Conservation (phyloP, 1,284 basidiomycete genomes). For the Rhodotorula sp. region DNA sequence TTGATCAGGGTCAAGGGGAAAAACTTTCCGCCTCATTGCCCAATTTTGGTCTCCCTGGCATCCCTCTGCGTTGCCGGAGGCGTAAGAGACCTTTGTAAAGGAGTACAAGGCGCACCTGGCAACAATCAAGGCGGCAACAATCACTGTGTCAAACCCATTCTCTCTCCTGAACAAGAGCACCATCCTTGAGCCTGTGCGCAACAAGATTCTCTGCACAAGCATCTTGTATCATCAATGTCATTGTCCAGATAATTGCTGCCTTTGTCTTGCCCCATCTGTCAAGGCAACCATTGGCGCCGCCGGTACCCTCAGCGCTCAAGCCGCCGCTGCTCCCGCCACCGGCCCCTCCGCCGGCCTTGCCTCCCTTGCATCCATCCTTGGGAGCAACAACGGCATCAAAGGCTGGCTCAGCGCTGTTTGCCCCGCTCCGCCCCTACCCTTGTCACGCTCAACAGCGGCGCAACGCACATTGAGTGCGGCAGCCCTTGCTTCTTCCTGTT, state of each 20-base stretch:
- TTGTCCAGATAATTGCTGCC: background rate
- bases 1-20: background rate
- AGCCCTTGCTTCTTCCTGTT: background rate
- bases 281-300: background rate
- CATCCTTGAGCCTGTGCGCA: slow-evolving; percentile 6
- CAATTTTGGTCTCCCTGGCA: background rate
- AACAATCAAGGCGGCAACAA: background rate
- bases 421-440: background rate
- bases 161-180: background rate
- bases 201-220: slow-evolving; percentile 16
- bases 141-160: background rate
- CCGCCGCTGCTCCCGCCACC: background rate
- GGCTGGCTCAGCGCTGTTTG: background rate
- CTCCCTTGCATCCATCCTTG: background rate
- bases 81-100: slow-evolving; percentile 4
- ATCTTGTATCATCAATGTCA: background rate
- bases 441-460: background rate
- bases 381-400: background rate
- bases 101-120: slow-evolving; percentile 1
- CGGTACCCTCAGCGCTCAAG: background rate
- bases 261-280: background rate
- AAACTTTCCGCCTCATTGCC: background rate
- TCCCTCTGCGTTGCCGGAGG: background rate
- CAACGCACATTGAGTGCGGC: slow-evolving; percentile 3
- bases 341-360: background rate